Conservation (phyloP, 2,329 filamentous ascomycete species). For the Beauveria bassiana region DNA sequence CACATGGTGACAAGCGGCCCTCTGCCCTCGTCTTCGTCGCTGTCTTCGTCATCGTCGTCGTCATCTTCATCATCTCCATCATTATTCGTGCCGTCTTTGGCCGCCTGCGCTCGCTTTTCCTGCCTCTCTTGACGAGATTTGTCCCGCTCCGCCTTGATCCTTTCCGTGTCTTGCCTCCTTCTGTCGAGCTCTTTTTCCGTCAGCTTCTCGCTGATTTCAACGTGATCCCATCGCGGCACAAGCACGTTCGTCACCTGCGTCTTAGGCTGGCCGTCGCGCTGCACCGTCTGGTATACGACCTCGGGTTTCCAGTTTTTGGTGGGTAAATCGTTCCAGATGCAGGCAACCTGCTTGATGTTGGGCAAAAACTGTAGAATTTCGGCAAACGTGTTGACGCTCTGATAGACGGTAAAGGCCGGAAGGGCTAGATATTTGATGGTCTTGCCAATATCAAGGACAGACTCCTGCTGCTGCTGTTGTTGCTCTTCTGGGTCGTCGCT, state of each 20-base stretch:
- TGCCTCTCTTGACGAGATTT: background rate
- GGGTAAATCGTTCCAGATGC: slow-evolving; percentile 19
- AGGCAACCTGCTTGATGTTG: slow-evolving; percentile 16
- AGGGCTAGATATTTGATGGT: slow-evolving; percentile 18
- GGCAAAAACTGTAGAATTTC: slow-evolving; percentile 13
- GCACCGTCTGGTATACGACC: background rate
- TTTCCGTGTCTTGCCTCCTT: background rate
- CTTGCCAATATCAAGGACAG: slow-evolving; percentile 4
- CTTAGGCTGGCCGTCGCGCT: background rate
- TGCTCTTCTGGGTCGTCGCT: background rate
- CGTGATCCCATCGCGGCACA: slow-evolving; percentile 2
- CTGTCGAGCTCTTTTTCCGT: background rate
- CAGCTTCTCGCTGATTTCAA: background rate
- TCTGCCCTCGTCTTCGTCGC: background rate
- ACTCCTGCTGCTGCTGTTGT: background rate
- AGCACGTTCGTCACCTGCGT: slow-evolving; percentile 1
- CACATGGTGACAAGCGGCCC: slow-evolving; percentile 13
- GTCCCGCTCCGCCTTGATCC: background rate
- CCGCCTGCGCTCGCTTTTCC: background rate
- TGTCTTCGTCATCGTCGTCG: slow-evolving; percentile 7
- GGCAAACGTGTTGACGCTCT: slow-evolving; percentile 15
- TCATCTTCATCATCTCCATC: background rate
- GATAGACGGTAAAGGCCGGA: slow-evolving; percentile 20
- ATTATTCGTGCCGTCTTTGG: background rate
- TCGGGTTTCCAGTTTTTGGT: background rate